These are phyloP conservation scores for Dothiorella sarmentorum DNA, from an alignment of 2,329 filamentous ascomycete genomes.

Conservation along the genomic window DNA sequence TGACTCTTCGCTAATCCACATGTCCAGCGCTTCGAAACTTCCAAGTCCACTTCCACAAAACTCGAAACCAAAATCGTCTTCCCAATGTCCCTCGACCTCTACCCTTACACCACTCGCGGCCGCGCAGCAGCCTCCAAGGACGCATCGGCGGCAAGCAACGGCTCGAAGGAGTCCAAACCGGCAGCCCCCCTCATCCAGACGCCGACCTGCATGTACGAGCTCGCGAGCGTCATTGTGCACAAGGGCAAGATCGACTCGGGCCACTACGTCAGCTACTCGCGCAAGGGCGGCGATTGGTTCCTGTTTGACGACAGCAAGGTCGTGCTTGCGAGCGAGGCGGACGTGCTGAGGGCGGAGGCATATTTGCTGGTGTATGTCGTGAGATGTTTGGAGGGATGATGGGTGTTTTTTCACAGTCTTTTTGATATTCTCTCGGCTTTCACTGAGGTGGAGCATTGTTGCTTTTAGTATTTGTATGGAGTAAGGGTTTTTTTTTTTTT, in stretches of 20 bases:
- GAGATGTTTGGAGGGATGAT: slow-evolving; percentile 22
- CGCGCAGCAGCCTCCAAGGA: not conserved
- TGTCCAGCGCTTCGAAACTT: slow-evolving; percentile 67
- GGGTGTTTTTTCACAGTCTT: not conserved
- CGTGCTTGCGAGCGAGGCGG: slow-evolving; percentile 74
- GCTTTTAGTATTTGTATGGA: too few relatives aligned
- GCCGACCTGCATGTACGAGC: slow-evolving; percentile 72
- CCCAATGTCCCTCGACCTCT: slow-evolving; percentile 82
- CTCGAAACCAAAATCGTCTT: slow-evolving; percentile 85
- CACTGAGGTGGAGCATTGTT: too few relatives aligned
- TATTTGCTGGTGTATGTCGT: slow-evolving; percentile 80
- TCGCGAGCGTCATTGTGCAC: slow-evolving; percentile 87
- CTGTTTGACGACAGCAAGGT: slow-evolving; percentile 95
- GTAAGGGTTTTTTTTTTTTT: too few relatives aligned
- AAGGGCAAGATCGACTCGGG: slow-evolving; percentile 90
- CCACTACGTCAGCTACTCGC: slow-evolving; percentile 86
- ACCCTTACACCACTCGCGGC: slow-evolving; percentile 76
- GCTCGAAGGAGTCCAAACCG: slow-evolving; percentile 26
- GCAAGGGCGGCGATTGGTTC: slow-evolving; percentile 86
- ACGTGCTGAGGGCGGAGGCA: slow-evolving; percentile 81
- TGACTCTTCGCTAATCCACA: slow-evolving; percentile 20
- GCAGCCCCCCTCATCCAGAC: slow-evolving; percentile 19
- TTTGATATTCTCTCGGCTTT: too few relatives aligned
- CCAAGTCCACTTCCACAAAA: slow-evolving; percentile 73
- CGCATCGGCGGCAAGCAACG: slow-evolving; percentile 27